Evolutionary conservation across 257 asterid species (phyloP), one percentile per base, ranked within the genome.

Genomic region (Apocynum venetum): DNA sequence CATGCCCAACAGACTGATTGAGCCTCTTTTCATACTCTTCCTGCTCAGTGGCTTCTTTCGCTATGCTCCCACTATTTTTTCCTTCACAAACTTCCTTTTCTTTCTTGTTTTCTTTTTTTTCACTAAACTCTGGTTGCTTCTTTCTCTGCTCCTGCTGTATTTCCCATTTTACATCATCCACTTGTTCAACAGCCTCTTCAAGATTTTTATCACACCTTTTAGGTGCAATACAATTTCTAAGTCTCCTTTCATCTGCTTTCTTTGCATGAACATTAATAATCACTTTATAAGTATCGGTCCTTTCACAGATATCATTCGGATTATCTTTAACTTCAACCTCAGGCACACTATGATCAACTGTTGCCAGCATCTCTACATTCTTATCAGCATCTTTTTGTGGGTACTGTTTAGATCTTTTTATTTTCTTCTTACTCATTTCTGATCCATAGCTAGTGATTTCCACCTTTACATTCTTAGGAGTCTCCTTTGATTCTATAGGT

Each of bases 201-300:
- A 52, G 82, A 51, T 80, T 82, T 71, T 82, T 78, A 73, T 82
- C 88, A 79, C 70, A 78, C 63, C 84, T 86, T 69, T 83, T 86
- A 70, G 69, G 60, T 78, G 53, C 73, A 73, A 81, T 77, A 77
- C 74, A 75, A 65, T 56, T 80, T 46, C 72, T 71, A 41, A 52
- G 73, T 79, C 76, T 85, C 76, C 59, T 80, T 80, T 81, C 78
- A 81, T 68, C 73, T 76, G 77, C 80, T 72, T 84, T 67, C 48
- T 47, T 76, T 47, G 77, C 74, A 81, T 74, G 83, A 79, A 84
- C 73, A 84, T 81, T 82, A 72, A 41, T 41, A 25, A 19, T 61
- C 43, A 56, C 78, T 78, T 82, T 77, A 76, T 77, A 82, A 65
- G 68, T 73, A 38, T 84, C 86, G 77, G 66, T 52, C 84, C 59